Conservation (phyloP, 257 asterid genomes). For the Solanum bulbocastanum region DNA sequence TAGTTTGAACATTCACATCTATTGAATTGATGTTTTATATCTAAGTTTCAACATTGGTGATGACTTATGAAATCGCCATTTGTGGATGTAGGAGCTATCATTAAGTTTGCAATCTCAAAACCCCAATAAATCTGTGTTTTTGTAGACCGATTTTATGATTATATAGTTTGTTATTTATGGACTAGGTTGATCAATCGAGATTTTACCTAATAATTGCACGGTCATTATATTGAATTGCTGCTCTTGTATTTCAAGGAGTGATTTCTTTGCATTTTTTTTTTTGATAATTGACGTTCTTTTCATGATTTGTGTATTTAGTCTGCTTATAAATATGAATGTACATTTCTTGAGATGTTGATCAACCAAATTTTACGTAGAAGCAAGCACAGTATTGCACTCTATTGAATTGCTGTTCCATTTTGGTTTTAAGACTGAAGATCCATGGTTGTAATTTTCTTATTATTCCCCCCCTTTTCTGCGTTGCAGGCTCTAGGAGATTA, state of each 20-base stretch:
- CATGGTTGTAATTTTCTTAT: not conserved
- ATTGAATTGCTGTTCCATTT: not conserved
- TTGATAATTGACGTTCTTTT: not conserved
- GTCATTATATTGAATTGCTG: not conserved
- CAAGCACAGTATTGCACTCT: not conserved
- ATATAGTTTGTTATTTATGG: not conserved
- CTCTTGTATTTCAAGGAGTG: not conserved
- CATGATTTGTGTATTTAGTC: not conserved
- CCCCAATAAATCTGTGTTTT: not conserved
- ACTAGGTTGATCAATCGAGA: not conserved
- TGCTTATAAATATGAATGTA: not conserved
- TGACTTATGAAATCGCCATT: not conserved
- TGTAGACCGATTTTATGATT: not conserved
- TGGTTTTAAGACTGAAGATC: not conserved
- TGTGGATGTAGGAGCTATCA: not conserved
- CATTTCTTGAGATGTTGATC: not conserved
- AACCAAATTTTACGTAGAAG: not conserved
- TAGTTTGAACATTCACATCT: not conserved
- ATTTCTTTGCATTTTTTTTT: not conserved
- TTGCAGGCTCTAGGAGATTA: conserved; percentile 83
- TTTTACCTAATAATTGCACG: not conserved
- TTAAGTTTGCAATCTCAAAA: not conserved
- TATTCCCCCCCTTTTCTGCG: not conserved
- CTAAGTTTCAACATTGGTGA: not conserved
- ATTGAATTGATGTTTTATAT: not conserved